phyloP scores from a whole-genome alignment of 495 filamentous ascomycete species.

The Bathelium albidoporum region DNA sequence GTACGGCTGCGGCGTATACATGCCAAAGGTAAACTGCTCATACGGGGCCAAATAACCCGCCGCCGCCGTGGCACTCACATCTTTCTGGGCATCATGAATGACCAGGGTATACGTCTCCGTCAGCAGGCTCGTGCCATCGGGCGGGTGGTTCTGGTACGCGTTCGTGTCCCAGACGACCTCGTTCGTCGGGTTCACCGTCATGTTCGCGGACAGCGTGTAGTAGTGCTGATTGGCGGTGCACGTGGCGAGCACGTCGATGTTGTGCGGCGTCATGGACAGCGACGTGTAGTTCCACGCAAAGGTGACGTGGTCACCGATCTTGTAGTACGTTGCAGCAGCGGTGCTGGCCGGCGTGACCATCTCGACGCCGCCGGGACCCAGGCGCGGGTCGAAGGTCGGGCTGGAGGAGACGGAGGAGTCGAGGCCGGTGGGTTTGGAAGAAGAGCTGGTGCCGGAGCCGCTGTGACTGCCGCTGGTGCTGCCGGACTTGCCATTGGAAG shows the following conservation, averaged over 20 bases:
- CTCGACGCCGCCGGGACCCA: slow-evolving; percentile 62
- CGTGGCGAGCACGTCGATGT: slow-evolving; percentile 70
- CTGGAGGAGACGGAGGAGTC: slow-evolving; percentile 29
- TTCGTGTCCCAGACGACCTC: slow-evolving; percentile 70
- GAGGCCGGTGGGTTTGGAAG: slow-evolving; percentile 14
- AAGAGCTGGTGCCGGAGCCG: slow-evolving; percentile 7
- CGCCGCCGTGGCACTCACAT: slow-evolving; percentile 48
- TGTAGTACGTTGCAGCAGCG: slow-evolving; percentile 63
- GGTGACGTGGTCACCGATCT: slow-evolving; percentile 74
- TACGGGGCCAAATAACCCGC: slow-evolving; percentile 64
- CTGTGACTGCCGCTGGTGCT: neutral
- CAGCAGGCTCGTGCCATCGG: slow-evolving; percentile 48
- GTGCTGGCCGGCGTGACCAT: slow-evolving; percentile 64
- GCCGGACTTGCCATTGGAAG: slow-evolving; percentile 6
- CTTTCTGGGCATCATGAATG: slow-evolving; percentile 63
- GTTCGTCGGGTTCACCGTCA: slow-evolving; percentile 46
- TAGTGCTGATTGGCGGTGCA: slow-evolving; percentile 55
- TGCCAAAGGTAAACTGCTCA: slow-evolving; percentile 59
- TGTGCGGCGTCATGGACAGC: slow-evolving; percentile 62
- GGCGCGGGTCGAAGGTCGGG: slow-evolving; percentile 46
- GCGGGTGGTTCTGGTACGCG: slow-evolving; percentile 47
- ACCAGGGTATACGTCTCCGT: slow-evolving; percentile 75
- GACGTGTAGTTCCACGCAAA: slow-evolving; percentile 96
- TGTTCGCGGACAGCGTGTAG: slow-evolving; percentile 60
- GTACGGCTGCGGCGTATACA: slow-evolving; percentile 66